Evolutionary conservation across 352 stramenopile genomes (phyloP), one percentile per base, ranked within the genome.

Genomic region (Blastocystis sp.): DNA sequence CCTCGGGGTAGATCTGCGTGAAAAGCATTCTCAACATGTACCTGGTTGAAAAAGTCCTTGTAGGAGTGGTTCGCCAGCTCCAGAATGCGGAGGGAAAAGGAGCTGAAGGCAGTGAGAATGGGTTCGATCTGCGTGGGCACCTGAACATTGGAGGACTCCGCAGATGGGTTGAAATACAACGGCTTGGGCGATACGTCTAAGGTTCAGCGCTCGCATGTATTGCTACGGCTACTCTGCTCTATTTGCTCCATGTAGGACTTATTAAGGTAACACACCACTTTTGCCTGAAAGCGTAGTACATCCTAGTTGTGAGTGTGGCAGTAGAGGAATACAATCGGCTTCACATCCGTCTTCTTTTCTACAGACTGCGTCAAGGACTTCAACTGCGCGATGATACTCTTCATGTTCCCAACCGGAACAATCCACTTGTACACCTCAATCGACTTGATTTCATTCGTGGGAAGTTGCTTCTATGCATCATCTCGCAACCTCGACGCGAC

Each of bases 381-480:
- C 11, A 81, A 24, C 42, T 81, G 69, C 4, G 46, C 6, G 29
- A 81, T 63, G 7, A 81, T 81, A 61, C 48, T 61, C 8, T 27
- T 40, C 0, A 81, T 21, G 42, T 64, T 81, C 8, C 48, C 48
- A 24, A 81, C 40, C 29, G 69, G 69, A 44, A 81, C 29, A 7
- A 81, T 32, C 69, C 69, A 81, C 29, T 63, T 27, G 40, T 81
- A 64, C 9, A 44, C 53, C 53, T 81, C 69, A 42, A 81, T 64
- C 27, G 69, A 81, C 32, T 64, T 21, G 42, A 42, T 38, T 1
- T 42, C 32, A 34, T 64, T 18, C 36, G 61, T 72, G 4, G 42
- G 14, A 21, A 44, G 61, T 21, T 24, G 24, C 42, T 72, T 72
- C 61, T 72, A 48, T 21, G 7, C 24, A 44, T 59, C 11, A 59